phyloP scores from a whole-genome alignment of 192 early-diverging fungal species.

The Backusella morwellensis region DNA sequence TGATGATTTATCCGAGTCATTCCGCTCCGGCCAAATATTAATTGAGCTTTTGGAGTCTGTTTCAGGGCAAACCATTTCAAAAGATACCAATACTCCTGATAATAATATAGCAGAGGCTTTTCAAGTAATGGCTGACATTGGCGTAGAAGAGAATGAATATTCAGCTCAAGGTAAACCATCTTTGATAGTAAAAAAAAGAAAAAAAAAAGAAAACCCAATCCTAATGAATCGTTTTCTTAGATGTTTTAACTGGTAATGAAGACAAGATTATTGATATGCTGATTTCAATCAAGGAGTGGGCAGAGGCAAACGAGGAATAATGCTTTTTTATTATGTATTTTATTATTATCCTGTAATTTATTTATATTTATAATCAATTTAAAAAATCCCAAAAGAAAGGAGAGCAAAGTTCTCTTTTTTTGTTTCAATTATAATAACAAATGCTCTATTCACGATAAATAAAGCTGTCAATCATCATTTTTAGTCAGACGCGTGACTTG shows the following conservation, averaged over 20 bases:
- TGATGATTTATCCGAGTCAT: neutral
- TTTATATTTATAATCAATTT: no score
- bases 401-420: no score
- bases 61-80: neutral
- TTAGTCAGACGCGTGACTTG: no score
- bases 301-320: neutral
- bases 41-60: neutral
- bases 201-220: no score
- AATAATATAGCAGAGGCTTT: neutral
- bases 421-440: no score
- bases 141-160: neutral
- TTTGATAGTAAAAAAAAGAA: no score
- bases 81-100: neutral
- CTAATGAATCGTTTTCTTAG: neutral
- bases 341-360: no score
- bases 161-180: neutral
- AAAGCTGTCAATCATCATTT: no score
- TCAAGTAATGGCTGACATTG: neutral
- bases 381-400: no score
- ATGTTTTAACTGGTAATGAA: neutral
- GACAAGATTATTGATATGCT: conserved; percentile 10
- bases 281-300: neutral
- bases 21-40: neutral
- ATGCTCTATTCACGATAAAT: no score
- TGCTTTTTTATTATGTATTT: neutral